Evolutionary conservation across 1,284 basidiomycete genomes (phyloP).

Genomic region (Xerocomus minutiporus): DNA sequence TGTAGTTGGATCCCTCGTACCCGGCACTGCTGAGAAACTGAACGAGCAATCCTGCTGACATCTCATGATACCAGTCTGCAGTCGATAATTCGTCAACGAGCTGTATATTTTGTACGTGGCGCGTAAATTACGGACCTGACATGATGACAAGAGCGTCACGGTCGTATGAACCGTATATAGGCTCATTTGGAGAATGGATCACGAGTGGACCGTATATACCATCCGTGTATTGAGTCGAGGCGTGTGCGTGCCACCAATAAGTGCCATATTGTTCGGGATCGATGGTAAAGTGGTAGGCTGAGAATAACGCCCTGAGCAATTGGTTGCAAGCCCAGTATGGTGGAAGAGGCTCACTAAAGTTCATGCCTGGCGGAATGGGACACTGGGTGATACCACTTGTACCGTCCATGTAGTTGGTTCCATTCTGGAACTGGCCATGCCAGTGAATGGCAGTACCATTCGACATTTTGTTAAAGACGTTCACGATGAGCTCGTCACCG

Average conservation of each 20-base stretch:
- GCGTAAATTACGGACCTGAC: conserved; percentile 23
- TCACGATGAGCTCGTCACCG: conserved; percentile 31
- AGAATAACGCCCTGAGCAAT: conserved; percentile 6
- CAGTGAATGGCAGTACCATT: conserved; percentile 33
- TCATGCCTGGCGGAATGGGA: conserved; percentile 32
- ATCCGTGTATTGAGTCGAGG: conserved; percentile 33
- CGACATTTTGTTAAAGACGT: conserved; percentile 32
- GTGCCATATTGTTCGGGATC: conserved; percentile 32
- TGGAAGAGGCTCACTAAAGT: conserved; percentile 25
- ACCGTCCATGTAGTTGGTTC: conserved; percentile 35
- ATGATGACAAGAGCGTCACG: conserved; percentile 26
- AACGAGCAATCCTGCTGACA: conserved; percentile 29
- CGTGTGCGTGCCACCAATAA: conserved; percentile 32
- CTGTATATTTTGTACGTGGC: neutral
- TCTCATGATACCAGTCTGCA: conserved; percentile 32
- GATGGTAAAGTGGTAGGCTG: conserved; percentile 30
- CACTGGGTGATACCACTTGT: conserved; percentile 33
- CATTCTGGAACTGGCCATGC: conserved; percentile 34
- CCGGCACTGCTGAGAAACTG: conserved; percentile 28
- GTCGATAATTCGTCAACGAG: neutral
- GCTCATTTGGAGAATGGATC: conserved; percentile 31
- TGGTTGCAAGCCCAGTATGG: neutral
- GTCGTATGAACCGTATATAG: conserved; percentile 28
- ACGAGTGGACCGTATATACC: conserved; percentile 33
- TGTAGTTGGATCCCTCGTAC: conserved; percentile 29